Percentiles rank a stretch among this genome's conserved stretches.
phyloP scores from a whole-genome alignment of 2,329 filamentous ascomycete genomes.

The Fusarium domesticum region DNA sequence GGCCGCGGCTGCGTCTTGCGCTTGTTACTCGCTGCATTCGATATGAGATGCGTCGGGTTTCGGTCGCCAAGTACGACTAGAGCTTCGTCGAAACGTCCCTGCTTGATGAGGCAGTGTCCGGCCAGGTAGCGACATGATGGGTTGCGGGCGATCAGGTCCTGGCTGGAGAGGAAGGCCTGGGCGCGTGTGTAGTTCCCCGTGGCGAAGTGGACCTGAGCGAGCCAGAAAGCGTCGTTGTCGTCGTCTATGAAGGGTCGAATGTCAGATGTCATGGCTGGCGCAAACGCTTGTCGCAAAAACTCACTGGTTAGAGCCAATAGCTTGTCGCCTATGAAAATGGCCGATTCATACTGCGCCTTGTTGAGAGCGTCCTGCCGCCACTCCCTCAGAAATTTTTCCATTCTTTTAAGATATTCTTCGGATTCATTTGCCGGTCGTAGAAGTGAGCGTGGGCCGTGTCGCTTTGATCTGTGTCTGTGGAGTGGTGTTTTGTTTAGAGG shows the following conservation, averaged over 20 bases:
- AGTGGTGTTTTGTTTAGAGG: conserved; percentile 6
- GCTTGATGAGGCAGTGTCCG: conserved; percentile 91
- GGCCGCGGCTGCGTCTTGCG: conserved; percentile 38
- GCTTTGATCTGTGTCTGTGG: conserved; percentile 3
- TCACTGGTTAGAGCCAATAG: conserved; percentile 87
- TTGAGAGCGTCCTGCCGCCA: conserved; percentile 96
- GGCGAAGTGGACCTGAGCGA: conserved; percentile 96
- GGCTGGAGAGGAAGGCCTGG: conserved; percentile 77
- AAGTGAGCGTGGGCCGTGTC: conserved; percentile 1
- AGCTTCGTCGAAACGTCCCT: conserved; percentile 85
- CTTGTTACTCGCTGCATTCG: conserved; percentile 46
- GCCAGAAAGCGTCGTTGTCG: conserved; percentile 92
- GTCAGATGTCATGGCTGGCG: conserved; percentile 5
- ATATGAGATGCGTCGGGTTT: conserved; percentile 86
- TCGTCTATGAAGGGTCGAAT: conserved; percentile 58
- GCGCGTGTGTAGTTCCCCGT: conserved; percentile 94
- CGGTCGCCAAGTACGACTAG: conserved; percentile 83
- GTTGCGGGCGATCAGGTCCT: conserved; percentile 77
- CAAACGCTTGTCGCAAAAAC: conserved; percentile 30
- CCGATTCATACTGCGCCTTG: conserved; percentile 93
- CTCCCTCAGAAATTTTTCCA: conserved; percentile 90
- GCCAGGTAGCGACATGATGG: conserved; percentile 89
- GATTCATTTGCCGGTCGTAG: background rate
- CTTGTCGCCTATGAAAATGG: conserved; percentile 97
- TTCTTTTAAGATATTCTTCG: conserved; percentile 37